Evolutionary conservation across 2,329 filamentous ascomycete species (phyloP), one percentile per base, ranked within the genome.

Genomic region (Colletotrichum sp.): DNA sequence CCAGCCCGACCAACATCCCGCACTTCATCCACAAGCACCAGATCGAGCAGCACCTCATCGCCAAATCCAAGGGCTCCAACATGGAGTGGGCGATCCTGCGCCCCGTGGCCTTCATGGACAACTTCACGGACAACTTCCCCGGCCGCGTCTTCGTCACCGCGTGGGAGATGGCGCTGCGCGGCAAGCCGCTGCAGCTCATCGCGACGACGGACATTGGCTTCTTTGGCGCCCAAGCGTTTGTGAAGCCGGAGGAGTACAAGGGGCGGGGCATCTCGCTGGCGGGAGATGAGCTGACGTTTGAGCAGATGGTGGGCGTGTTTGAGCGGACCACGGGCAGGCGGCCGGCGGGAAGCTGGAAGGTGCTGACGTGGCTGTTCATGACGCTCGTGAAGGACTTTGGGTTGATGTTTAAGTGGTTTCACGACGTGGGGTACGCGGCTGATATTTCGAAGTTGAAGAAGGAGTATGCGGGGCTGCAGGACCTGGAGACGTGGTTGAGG

Each of bases 11-110:
- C 4, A 76, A 85, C 2, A 84, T 93, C 48, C 90, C 90, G 0
- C 91, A 93, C 80, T 94, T 93, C 81, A 85, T 86, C 73, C 84
- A 82, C 81, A 93, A 94, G 81, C 87, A 90, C 79, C 81, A 88
- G 38, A 91, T 93, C 78, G 92, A 94, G 81, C 83, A 89, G 65
- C 86, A 93, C 77, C 85, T 93, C n/a, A 83, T 89, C 34, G 84
- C 88, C 30, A 83, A 85, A 38, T 79, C 85, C 10, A 71, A 77
- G 14, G 75, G 71, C 5, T 79, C 78, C 2, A 64, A 75, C 32
- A 85, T 86, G 83, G 69, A 74, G 7, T 86, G 84, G 83, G 82
- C 81, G 1, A 82, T 86, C 8, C 78, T 86, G 1, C 80, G 85
- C 6, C 85, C 85, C 3, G 83, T 84, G 1, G 83, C 82, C 0